Base-by-base conservation (phyloP, 805 yeast genomes). In the Sugiyamaella qingdaonensis region DNA sequence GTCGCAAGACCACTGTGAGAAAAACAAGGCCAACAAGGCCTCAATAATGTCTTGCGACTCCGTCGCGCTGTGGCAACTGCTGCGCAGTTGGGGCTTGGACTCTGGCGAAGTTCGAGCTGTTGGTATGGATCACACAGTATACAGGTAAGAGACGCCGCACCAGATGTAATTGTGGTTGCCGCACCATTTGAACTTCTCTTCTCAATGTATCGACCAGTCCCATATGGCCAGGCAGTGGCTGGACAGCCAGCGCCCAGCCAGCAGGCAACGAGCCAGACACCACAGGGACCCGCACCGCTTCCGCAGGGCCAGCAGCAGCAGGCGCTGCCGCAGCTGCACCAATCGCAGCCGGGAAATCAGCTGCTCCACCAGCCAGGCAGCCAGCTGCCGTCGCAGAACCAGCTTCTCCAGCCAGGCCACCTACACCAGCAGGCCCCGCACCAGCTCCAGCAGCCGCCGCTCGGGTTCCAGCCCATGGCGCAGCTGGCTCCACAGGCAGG, bases 401-500 rank as follows among this genome's bases (percentile, higher is more conserved):
- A 47, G 49, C 48, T 27, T 37, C 24, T 42, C 27, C 37, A 42
- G 35, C 49, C 49, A 39, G 36, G 16, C 33, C 49, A 34, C 31
- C 45, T 39, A 42, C 53, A 39, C 42, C 48, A 24, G 10, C 32
- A 14, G 39, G 27, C 43, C 19, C 32, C 11, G 24, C 46, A 10
- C 16, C 46, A 48, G 37, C 49, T 16, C 19, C 46, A 47, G 45
- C 46, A 41, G 45, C 52, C 41, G 13, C 41, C 9, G 29, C 29
- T 8, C 32, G 29, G 21, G 42, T 31, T 34, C 27, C 29, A 24
- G 32, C 42, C 13, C 27, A 16, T 10, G 16, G 16, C 11, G n/a
- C 35, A 10, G 11, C 55, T 49, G 54, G 35, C 46, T 46, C 31
- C 27, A 10, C 50, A 44, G 46, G 49, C 44, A 18, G 27, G 33